Percentiles rank a stretch among this genome's conserved stretches.
Evolutionary conservation across 805 yeast species (phyloP).

Genomic region (Kazachstania martiniae): DNA sequence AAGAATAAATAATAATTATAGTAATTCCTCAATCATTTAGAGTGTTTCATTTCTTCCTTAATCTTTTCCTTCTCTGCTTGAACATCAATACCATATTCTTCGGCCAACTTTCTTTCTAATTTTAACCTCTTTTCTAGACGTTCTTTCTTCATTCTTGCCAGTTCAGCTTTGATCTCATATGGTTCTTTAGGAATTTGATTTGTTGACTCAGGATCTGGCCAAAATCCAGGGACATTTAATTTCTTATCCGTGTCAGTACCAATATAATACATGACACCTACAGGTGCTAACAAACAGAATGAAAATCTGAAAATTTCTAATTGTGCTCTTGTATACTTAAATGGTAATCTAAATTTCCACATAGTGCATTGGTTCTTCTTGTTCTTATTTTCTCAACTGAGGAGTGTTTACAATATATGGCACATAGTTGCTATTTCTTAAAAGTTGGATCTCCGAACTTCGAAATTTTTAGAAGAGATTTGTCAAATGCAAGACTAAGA

Average conservation of each 20-base stretch:
- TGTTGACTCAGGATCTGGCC: constrained; percentile 93
- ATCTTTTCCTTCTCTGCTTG: constrained; percentile 35
- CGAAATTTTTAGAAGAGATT: no score
- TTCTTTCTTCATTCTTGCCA: constrained; percentile 76
- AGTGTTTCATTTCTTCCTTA: constrained; percentile 10
- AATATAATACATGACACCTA: constrained; percentile 84
- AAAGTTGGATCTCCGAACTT: no score
- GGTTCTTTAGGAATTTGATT: constrained; percentile 90
- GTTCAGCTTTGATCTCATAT: constrained; percentile 81
- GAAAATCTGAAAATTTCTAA: constrained; percentile 56
- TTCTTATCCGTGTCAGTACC: constrained; percentile 85
- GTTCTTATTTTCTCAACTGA: no score
- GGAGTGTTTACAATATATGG: no score
- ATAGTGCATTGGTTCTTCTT: no score
- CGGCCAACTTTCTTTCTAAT: constrained; percentile 60
- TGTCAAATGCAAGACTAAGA: no score
- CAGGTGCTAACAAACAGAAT: constrained; percentile 76
- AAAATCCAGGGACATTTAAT: constrained; percentile 84
- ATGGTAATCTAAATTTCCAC: no score
- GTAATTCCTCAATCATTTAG: not conserved
- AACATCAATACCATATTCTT: constrained; percentile 50
- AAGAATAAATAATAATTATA: no score
- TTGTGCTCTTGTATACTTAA: constrained; percentile 36
- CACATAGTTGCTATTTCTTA: no score
- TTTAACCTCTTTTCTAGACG: constrained; percentile 61